These are phyloP conservation scores for Cystobasidium tubakii DNA, from an alignment of 768 basidiomycete species.

Conservation along the genomic window DNA sequence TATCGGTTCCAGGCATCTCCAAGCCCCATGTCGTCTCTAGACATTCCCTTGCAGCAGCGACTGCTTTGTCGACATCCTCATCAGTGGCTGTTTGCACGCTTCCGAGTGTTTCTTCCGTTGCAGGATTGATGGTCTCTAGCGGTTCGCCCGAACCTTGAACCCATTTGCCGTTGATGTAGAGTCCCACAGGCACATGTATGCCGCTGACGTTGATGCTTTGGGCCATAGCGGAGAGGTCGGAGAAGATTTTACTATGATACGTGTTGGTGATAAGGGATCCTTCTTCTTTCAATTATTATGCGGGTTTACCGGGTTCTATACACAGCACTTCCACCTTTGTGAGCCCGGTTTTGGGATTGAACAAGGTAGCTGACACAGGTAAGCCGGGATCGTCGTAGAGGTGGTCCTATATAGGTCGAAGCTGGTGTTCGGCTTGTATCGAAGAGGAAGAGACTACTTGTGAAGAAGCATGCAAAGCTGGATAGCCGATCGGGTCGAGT, in stretches of 20 bases:
- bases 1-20: conserved; percentile 46
- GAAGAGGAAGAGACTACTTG: no score
- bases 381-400: no score
- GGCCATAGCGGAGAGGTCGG: not conserved
- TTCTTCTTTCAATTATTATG: no score
- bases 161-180: conserved; percentile 37
- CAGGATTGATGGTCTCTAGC: conserved; percentile 62
- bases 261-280: not conserved
- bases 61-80: conserved; percentile 46
- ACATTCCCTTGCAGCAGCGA: conserved; percentile 47
- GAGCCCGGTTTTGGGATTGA: no score
- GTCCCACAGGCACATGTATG: conserved; percentile 27
- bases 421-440: no score
- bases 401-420: no score
- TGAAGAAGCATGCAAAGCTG: no score
- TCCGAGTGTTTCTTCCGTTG: conserved; percentile 69
- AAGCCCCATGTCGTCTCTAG: conserved; percentile 52
- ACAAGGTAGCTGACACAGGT: no score
- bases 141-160: conserved; percentile 40
- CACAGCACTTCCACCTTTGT: no score
- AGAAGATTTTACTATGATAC: no score
- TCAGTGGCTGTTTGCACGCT: conserved; percentile 60
- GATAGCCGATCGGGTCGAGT: no score
- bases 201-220: conserved; percentile 1
- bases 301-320: no score